Conservation (phyloP, 192 early-diverging fungal genomes). For the Borealophlyctis nickersoniae region DNA sequence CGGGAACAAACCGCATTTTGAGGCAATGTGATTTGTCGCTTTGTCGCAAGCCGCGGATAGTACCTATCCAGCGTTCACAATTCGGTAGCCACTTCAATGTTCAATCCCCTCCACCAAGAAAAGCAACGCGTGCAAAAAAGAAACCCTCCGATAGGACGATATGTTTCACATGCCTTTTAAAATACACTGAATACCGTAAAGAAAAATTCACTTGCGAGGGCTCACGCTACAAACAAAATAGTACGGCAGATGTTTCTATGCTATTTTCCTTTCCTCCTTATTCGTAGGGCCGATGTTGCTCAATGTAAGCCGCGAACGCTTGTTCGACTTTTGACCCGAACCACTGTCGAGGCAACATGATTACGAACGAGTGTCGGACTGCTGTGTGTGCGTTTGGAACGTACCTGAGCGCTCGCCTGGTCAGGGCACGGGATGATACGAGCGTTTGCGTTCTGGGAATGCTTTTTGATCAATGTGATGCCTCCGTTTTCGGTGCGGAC, state of each 20-base stretch:
- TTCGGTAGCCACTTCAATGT: too few relatives aligned
- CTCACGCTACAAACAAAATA: not conserved
- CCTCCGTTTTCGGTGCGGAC: slow-evolving; percentile 33
- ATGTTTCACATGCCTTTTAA: not conserved
- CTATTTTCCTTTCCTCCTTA: slow-evolving; percentile 1
- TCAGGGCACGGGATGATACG: slow-evolving; percentile 45
- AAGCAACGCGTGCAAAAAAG: not conserved
- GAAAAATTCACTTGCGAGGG: not conserved
- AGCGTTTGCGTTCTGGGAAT: slow-evolving; percentile 25
- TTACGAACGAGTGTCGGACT: not conserved
- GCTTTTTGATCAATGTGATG: slow-evolving; percentile 36
- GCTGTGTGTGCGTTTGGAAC: not conserved
- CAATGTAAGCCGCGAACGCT: slow-evolving; percentile 24
- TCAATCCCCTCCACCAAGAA: not conserved
- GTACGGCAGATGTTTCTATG: not conserved
- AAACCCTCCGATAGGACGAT: not conserved
- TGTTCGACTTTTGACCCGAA: slow-evolving; percentile 24
- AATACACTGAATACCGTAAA: not conserved
- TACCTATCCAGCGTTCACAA: too few relatives aligned
- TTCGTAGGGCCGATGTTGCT: slow-evolving; percentile 14
- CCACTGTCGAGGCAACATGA: slow-evolving; percentile 6
- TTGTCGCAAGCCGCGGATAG: too few relatives aligned
- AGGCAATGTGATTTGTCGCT: too few relatives aligned
- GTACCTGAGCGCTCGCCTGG: slow-evolving; percentile 38
- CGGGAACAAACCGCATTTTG: too few relatives aligned